These are phyloP conservation scores for Cryptococcus sp. DNA, from an alignment of 1,284 basidiomycete genomes.

Conservation along the genomic window DNA sequence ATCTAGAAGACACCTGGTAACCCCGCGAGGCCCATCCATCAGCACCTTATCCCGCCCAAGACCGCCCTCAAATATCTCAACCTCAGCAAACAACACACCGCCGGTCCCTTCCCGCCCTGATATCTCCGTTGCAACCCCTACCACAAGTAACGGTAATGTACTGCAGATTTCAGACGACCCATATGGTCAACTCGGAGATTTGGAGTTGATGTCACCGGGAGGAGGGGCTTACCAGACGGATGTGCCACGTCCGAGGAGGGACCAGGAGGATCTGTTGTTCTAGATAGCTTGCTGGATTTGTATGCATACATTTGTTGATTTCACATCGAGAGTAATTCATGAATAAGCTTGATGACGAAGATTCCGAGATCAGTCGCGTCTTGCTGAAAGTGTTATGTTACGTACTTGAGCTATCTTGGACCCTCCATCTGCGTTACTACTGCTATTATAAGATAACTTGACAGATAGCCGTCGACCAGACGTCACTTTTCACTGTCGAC, in stretches of 20 bases:
- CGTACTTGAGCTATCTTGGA: too few species aligned
- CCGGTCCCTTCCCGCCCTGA: conserved; percentile 11
- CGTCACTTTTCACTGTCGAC: too few species aligned
- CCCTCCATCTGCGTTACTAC: too few species aligned
- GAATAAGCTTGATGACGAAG: too few species aligned
- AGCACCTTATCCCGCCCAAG: conserved; percentile 5
- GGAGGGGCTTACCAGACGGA: conserved; percentile 42
- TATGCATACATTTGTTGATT: too few species aligned
- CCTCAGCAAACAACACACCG: conserved; percentile 1
- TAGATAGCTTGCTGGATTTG: conserved; percentile 5
- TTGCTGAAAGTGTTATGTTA: too few species aligned
- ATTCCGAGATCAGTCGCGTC: too few species aligned
- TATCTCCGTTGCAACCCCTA: conserved; percentile 10
- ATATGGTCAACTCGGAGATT: conserved; percentile 44
- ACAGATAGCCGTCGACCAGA: too few species aligned
- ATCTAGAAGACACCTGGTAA: conserved; percentile 46
- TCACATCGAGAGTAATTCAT: too few species aligned
- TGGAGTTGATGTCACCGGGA: conserved; percentile 34
- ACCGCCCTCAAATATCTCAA: neutral
- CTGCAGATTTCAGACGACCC: conserved; percentile 25
- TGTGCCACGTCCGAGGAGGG: conserved; percentile 36
- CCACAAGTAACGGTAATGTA: conserved; percentile 8
- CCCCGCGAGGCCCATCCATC: conserved; percentile 23
- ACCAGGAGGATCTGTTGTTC: conserved; percentile 33
- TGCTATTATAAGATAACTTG: too few species aligned